phyloP scores from a whole-genome alignment of 169 alveolate genomes.

The Plasmodium relictum region DNA sequence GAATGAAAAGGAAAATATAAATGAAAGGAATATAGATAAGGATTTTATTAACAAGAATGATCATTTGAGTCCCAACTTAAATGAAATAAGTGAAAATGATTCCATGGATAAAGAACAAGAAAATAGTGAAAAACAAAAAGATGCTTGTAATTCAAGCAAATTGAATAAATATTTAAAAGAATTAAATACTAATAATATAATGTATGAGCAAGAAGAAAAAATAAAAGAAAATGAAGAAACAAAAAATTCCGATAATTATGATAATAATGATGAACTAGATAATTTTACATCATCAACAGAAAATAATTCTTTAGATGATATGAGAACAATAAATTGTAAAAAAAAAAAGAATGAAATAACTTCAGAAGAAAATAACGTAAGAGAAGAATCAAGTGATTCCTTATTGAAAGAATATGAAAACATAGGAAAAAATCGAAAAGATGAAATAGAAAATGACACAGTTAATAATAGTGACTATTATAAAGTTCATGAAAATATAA shows the following conservation, averaged over 20 bases:
- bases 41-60: neutral
- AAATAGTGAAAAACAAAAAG: constrained; percentile 69
- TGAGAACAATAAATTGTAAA: neutral
- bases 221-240: constrained; percentile 12
- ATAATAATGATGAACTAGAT: constrained; percentile 5
- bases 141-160: constrained; percentile 23
- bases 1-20: neutral
- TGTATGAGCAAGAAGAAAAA: constrained; percentile 20
- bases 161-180: constrained; percentile 69
- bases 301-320: constrained; percentile 59
- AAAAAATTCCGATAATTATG: neutral
- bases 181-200: constrained; percentile 71
- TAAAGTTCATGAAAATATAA: constrained; percentile 49
- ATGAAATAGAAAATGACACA: constrained; percentile 35
- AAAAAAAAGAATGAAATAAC: constrained; percentile 8
- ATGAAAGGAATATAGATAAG: neutral
- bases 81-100: neutral
- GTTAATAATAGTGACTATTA: constrained; percentile 9
- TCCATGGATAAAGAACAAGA: constrained; percentile 15
- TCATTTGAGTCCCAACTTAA: neutral
- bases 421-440: constrained; percentile 45
- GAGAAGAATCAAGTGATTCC: constrained; percentile 29
- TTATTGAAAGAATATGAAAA: constrained; percentile 22
- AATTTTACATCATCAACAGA: constrained; percentile 65
- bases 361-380: constrained; percentile 15